Evolutionary conservation across 2,329 filamentous ascomycete genomes (phyloP).

Genomic region (Hysterium pulicare): DNA sequence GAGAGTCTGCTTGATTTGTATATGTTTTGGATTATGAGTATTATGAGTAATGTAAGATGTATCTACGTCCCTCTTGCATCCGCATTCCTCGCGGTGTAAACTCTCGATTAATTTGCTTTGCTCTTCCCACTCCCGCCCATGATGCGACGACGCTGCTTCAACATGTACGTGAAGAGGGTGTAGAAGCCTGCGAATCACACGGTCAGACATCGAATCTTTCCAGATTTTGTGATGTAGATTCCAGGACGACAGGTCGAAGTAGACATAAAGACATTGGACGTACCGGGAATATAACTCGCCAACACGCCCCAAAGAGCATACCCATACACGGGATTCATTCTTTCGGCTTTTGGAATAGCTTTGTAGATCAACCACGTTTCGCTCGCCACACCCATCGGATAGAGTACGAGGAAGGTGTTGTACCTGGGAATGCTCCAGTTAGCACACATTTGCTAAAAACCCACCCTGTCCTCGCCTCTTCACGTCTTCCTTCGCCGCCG

Average conservation of each 20-base stretch:
- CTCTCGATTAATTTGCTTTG: constrained; percentile 14
- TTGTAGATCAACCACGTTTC: constrained; percentile 79
- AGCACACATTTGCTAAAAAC: too few species aligned
- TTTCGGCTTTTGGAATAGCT: constrained; percentile 59
- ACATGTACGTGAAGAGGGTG: constrained; percentile 91
- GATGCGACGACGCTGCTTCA: constrained; percentile 80
- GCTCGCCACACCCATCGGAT: constrained; percentile 85
- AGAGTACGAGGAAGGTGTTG: constrained; percentile 89
- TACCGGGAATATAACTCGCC: constrained; percentile 76
- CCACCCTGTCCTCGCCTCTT: too few species aligned
- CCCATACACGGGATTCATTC: constrained; percentile 51
- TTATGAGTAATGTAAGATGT: too few species aligned
- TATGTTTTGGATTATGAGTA: too few species aligned
- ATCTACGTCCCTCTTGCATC: too few species aligned
- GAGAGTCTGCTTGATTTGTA: too few species aligned
- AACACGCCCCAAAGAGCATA: constrained; percentile 64
- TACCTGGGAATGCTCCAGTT: too few species aligned
- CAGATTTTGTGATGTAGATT: too few species aligned
- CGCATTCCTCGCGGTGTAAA: too few species aligned
- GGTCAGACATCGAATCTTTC: constrained; percentile 16
- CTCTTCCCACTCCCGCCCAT: constrained; percentile 59
- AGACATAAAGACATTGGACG: constrained; percentile 38
- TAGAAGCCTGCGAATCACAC: constrained; percentile 64
- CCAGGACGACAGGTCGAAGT: too few species aligned
- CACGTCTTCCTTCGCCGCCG: too few species aligned